phyloP scores from a whole-genome alignment of 805 yeast genomes.

The Naumovozyma baii region DNA sequence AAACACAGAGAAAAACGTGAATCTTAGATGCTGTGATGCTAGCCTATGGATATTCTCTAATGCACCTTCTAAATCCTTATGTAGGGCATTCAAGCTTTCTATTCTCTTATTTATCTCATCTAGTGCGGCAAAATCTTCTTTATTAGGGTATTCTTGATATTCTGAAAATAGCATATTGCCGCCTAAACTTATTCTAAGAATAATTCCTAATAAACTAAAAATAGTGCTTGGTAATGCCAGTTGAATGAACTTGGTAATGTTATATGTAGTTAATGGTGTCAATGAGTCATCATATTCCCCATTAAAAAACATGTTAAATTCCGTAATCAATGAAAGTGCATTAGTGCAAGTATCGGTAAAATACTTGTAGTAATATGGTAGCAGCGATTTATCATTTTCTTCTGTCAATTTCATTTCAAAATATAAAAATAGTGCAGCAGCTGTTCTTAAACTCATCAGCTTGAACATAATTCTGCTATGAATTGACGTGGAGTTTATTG shows the following conservation, averaged over 20 bases:
- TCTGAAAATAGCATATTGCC: constrained; percentile 12
- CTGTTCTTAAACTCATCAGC: constrained; percentile 20
- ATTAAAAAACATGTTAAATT: constrained; percentile 18
- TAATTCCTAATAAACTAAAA: constrained; percentile 18
- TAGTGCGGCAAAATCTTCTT: neutral
- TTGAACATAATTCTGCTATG: constrained; percentile 21
- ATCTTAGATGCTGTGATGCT: constrained; percentile 22
- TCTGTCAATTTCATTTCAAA: constrained; percentile 16
- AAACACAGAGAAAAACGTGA: constrained; percentile 26
- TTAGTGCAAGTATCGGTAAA: constrained; percentile 14
- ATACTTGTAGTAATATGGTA: constrained; percentile 18
- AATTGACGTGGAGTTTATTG: constrained; percentile 14
- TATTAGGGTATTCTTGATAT: constrained; percentile 8
- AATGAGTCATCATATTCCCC: constrained; percentile 14
- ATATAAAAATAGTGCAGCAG: constrained; percentile 23
- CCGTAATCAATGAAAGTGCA: constrained; percentile 11
- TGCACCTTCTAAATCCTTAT: constrained; percentile 17
- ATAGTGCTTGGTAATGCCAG: constrained; percentile 21
- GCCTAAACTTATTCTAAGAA: constrained; percentile 21
- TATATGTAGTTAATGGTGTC: constrained; percentile 16
- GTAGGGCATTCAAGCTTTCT: constrained; percentile 16
- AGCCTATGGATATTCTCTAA: constrained; percentile 17
- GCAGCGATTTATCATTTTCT: constrained; percentile 5
- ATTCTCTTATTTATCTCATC: constrained; percentile 9
- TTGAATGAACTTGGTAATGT: constrained; percentile 21